Evolutionary conservation across 345 rosid species (phyloP).

Genomic region (Rubroshorea leprosula): DNA sequence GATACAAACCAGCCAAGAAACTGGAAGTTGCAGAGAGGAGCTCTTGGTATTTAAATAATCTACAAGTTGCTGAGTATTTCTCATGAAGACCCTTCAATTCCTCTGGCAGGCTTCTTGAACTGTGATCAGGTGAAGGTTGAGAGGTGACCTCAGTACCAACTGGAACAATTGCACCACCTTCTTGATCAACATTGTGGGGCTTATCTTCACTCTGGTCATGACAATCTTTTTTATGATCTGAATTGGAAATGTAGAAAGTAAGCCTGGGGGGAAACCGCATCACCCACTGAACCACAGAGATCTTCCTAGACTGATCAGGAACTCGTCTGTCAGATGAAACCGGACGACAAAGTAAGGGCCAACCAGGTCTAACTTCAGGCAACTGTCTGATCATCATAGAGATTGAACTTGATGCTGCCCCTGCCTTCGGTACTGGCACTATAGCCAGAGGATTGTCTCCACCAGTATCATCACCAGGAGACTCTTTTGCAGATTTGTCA

Average conservation of each 20-base stretch:
- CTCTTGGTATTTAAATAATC: conserved; percentile 76
- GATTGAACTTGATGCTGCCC: conserved; percentile 32
- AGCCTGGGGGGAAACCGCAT: conserved; percentile 43
- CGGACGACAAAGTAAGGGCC: conserved; percentile 74
- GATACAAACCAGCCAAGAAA: conserved; percentile 58
- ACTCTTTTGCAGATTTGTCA: conserved; percentile 19
- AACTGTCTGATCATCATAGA: conserved; percentile 37
- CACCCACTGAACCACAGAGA: conserved; percentile 40
- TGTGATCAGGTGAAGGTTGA: conserved; percentile 36
- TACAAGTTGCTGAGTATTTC: conserved; percentile 68
- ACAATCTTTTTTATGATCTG: conserved; percentile 28
- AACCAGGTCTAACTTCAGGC: conserved; percentile 68
- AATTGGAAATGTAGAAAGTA: conserved; percentile 39
- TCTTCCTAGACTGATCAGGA: conserved; percentile 40
- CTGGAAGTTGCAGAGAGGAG: conserved; percentile 60
- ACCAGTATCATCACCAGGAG: conserved; percentile 19
- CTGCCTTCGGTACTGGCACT: conserved; percentile 36
- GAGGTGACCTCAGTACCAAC: conserved; percentile 32
- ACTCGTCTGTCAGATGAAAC: conserved; percentile 22
- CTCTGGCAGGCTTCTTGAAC: conserved; percentile 34
- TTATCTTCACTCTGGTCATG: background rate
- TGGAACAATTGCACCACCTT: conserved; percentile 48
- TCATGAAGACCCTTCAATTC: conserved; percentile 66
- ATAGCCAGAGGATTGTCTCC: conserved; percentile 38
- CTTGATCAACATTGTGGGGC: conserved; percentile 40